Conservation (phyloP, 2,329 filamentous ascomycete genomes). For the Pestalotiopsis sp. region DNA sequence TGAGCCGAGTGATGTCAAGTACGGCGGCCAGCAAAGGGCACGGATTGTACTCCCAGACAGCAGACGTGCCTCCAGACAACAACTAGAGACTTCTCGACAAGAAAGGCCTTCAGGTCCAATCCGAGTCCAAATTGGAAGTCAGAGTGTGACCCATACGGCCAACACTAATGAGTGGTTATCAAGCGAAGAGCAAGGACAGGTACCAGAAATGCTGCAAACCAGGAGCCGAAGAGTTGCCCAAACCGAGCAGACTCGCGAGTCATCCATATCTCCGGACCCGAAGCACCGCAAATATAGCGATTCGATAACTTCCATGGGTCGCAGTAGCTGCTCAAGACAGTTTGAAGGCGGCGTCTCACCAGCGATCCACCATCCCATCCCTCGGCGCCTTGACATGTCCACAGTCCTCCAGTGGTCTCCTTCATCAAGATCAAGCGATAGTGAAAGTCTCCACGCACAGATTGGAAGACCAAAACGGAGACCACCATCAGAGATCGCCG, state of each 20-base stretch:
- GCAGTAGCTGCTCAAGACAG: neutral
- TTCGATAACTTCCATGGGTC: neutral
- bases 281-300: neutral
- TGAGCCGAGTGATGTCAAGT: slow-evolving; percentile 14
- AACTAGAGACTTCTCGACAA: neutral
- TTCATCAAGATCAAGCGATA: slow-evolving; percentile 27
- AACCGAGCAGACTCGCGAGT: neutral
- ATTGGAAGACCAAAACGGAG: slow-evolving; percentile 19
- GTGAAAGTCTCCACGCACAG: slow-evolving; percentile 7
- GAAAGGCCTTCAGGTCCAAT: slow-evolving; percentile 18
- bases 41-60: neutral
- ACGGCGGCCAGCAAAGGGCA: neutral
- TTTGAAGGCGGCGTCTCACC: slow-evolving; percentile 20
- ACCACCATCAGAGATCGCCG: slow-evolving; percentile 16
- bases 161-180: neutral
- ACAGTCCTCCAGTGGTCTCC: slow-evolving; percentile 30
- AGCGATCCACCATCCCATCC: slow-evolving; percentile 27
- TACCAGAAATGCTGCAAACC: neutral
- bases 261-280: neutral
- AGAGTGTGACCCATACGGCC: neutral
- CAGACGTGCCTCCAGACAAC: neutral
- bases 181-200: neutral
- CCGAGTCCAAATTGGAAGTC: slow-evolving; percentile 35
- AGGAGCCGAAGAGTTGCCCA: neutral
- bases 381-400: slow-evolving; percentile 23